Base-by-base conservation (phyloP, 2,329 filamentous ascomycete genomes). In the Thelonectria discophora region DNA sequence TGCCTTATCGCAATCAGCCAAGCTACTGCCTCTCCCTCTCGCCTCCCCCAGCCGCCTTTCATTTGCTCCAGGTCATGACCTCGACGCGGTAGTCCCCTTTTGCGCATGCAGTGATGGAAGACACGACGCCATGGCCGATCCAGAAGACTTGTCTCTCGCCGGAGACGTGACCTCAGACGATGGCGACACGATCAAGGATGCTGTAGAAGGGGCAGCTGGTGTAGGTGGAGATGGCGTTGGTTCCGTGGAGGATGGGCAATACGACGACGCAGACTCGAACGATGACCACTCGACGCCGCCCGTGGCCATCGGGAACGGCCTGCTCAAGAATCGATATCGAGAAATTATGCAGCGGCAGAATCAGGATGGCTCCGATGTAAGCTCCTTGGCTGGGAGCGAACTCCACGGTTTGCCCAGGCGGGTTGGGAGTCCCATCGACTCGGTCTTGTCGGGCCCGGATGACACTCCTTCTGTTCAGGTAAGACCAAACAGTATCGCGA, bases 381-480 rank as follows among this genome's bases (percentile, higher is more conserved):
- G 81, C 57, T 85, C 83, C n/a, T 74, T 80, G 21, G 84, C 84
- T 63, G 81, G 78, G 32, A 74, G 71, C 61, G 75, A 73, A 39
- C 64, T 80, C n/a, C 84, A 85, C 67, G 82, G 80, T 49, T 69
- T 83, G 24, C 83, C 85, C 39, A 78, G 79, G 63, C 82, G 86
- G 69, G 80, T 83, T 40, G 87, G 85, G 46, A 96, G 92, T 72
- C 90, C 90, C 8, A 83, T 86, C 52, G 88, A 85, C 66, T 93
- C 90, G 13, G 76, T 88, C 27, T 76, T 86, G 59, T 97, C 93
- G 5, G 89, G 88, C 24, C 91, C 92, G 18, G 93, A 96, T 72
- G 91, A 97, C 75, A 90, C 92, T 9, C 92, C 92, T 21, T 97
- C 94, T 17, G 76, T 94, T 55, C 91, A 92, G 80, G 92, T 93